phyloP scores from a whole-genome alignment of 257 asterid genomes.

The Fraxinus quadrangulata region DNA sequence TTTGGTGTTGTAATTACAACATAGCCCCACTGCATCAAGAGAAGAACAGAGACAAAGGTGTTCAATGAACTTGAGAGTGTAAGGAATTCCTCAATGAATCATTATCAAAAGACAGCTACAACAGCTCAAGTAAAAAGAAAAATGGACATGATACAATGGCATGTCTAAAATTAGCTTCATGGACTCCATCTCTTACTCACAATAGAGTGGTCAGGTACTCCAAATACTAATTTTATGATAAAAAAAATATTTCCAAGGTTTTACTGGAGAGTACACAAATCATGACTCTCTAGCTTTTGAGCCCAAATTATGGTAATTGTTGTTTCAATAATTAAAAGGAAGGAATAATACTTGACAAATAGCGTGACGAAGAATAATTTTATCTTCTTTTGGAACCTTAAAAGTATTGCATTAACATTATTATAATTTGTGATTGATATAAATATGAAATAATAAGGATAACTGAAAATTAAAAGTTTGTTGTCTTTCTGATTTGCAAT shows the following conservation, averaged over 20 bases:
- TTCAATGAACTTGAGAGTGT: background rate
- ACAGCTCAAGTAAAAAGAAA: background rate
- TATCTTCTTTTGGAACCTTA: too few species aligned
- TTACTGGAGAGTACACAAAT: background rate
- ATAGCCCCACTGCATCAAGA: slow-evolving; percentile 90
- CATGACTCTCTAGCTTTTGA: background rate
- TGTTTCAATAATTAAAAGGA: too few species aligned
- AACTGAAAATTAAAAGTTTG: background rate
- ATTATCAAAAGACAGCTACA: background rate
- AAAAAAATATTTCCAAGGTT: background rate
- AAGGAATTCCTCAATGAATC: background rate
- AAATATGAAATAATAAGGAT: too few species aligned
- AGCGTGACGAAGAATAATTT: too few species aligned
- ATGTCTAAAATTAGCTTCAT: too few species aligned
- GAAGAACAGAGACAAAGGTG: slow-evolving; percentile 5
- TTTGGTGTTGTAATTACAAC: slow-evolving; percentile 92
- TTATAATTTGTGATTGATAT: too few species aligned
- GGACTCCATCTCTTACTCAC: background rate
- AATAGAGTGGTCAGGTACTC: background rate
- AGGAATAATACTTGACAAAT: too few species aligned
- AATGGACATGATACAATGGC: background rate
- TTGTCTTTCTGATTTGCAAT: background rate
- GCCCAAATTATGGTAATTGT: too few species aligned
- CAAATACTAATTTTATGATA: background rate
- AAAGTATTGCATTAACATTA: too few species aligned